Evolutionary conservation across 2,329 filamentous ascomycete genomes (phyloP), one percentile per base, ranked within the genome.

Genomic region (Phaeoacremonium minimum): DNA sequence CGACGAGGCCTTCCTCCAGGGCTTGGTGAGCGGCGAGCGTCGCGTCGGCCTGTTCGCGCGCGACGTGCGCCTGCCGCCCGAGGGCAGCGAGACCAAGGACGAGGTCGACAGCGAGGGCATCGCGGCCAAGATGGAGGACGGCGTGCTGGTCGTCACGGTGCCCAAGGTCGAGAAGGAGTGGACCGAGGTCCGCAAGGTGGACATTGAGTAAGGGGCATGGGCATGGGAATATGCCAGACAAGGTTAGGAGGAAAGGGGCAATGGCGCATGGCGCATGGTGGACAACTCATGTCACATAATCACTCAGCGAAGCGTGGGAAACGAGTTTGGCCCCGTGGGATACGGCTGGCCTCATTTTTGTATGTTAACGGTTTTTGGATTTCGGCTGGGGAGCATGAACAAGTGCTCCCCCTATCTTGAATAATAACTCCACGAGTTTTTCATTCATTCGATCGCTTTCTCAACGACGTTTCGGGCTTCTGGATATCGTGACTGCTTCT

Each of bases 41-140:
- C 79, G 80, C 52, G 75, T 88, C 3, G 87, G 87, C 16, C 67
- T 81, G 15, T 93, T 94, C 49, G 80, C 87, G 61, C 72, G 85
- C 40, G 79, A 75, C 50, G 67, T 94, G 32, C 69, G 71, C 18
- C 67, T 94, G 17, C 75, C 72, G 30, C 73, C 58, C 30, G 19
- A 29, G 18, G 38, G 16, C 33, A 51, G 65, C 35, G 64, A 67
- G 7, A 69, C 69, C 18, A 75, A 76, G 30, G 79, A 80, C 17
- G 70, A 74, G 44, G 67, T 93, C 13, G 82, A 89, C 49, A 75
- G 69, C 2, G 73, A 82, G 33, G 69, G 62, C 16, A 91, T 93
- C 52, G 73, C 69, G 3, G 86, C 87, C 4, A 87, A 80, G 63
- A 71, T 94, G 61, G 83, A 88, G 57, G 84, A 93, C 53, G 87